phyloP scores from a whole-genome alignment of 148 eudicot genomes.

The Camellia granthamiana region DNA sequence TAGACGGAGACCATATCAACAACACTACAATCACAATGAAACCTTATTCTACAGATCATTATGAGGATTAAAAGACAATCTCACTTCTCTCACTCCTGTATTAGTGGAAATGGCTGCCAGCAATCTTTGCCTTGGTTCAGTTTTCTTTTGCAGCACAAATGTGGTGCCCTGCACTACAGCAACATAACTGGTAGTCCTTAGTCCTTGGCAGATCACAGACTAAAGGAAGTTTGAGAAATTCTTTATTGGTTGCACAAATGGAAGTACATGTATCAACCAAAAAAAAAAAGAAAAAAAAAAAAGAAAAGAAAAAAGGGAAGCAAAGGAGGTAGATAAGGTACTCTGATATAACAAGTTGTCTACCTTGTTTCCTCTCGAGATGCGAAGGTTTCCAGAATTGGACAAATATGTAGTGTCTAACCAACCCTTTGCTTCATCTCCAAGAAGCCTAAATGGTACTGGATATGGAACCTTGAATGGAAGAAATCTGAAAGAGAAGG shows the following conservation, averaged over 20 bases:
- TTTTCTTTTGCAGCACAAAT: conserved; percentile 91
- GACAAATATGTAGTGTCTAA: conserved; percentile 97
- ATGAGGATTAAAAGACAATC: not conserved
- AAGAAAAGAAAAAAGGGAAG: not conserved
- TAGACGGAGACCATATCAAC: not conserved
- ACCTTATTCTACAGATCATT: not conserved
- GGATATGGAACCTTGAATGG: conserved; percentile 99
- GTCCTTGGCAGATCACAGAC: conserved; percentile 20
- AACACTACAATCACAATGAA: not conserved
- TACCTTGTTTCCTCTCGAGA: conserved; percentile 97
- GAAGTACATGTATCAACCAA: not conserved
- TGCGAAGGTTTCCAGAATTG: conserved; percentile 78
- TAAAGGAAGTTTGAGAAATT: conserved; percentile 6
- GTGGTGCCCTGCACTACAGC: conserved; percentile 99
- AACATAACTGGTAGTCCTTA: conserved; percentile 47
- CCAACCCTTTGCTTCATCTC: conserved; percentile 99
- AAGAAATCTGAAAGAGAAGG: conserved; percentile 79
- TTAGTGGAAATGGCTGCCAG: conserved; percentile 71
- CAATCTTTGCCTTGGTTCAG: conserved; percentile 81
- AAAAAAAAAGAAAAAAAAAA: not conserved
- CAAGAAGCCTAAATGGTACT: conserved; percentile 91
- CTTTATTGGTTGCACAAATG: conserved; percentile 2
- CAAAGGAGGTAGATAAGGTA: not conserved
- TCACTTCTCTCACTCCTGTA: conserved; percentile 59
- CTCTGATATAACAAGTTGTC: not conserved